phyloP scores from a whole-genome alignment of 495 filamentous ascomycete genomes.

The Penicillium steckii region DNA sequence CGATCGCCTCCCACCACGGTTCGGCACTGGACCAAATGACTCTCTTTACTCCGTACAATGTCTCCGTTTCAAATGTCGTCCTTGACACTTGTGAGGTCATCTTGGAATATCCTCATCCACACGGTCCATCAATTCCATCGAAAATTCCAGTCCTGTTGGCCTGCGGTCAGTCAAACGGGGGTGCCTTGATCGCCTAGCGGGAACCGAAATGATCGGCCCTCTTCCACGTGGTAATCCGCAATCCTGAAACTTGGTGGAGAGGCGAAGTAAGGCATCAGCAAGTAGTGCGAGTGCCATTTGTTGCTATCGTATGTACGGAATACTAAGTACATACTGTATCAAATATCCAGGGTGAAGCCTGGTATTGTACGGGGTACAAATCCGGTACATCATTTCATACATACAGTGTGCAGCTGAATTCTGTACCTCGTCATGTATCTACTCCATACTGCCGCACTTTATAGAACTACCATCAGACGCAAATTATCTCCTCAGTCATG shows the following conservation, averaged over 20 bases:
- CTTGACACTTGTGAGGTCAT: background rate
- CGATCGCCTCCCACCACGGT: background rate
- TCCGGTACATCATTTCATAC: background rate
- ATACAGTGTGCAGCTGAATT: background rate
- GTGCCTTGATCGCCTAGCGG: background rate
- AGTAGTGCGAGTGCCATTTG: background rate
- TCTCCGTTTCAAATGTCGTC: too few species aligned
- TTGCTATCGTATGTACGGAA: background rate
- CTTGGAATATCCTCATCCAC: background rate
- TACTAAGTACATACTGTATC: too few species aligned
- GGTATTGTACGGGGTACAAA: background rate
- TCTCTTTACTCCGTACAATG: background rate
- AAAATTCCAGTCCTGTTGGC: background rate
- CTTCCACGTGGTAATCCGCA: conserved; percentile 16
- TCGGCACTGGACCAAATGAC: background rate
- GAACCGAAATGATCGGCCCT: conserved; percentile 9
- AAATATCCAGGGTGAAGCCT: background rate
- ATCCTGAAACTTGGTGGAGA: conserved; percentile 18
- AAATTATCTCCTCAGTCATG: too few species aligned
- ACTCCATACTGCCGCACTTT: background rate
- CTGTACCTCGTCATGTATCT: background rate
- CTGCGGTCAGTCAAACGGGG: background rate
- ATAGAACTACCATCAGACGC: too few species aligned
- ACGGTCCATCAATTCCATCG: background rate
- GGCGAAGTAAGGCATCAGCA: background rate